Conservation (phyloP, 2,329 filamentous ascomycete species). For the Talaromyces albobiverticillius region DNA sequence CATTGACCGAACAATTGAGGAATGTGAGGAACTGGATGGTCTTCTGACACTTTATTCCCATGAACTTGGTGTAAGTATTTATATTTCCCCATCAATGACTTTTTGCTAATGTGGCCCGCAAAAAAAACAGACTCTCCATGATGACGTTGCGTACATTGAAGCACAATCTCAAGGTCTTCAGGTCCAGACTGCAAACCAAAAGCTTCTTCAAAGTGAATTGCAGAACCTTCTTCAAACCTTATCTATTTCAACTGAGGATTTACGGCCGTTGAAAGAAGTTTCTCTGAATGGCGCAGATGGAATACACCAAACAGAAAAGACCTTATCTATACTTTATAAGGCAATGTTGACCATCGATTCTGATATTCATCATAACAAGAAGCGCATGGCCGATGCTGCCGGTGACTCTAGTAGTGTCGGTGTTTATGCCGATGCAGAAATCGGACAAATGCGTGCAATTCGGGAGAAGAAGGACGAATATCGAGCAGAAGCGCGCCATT, state of each 20-base stretch:
- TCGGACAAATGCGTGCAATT: constrained; percentile 84
- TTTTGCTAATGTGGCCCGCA: constrained; percentile 22
- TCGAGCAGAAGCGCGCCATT: constrained; percentile 68
- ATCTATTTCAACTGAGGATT: constrained; percentile 73
- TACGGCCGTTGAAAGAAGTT: constrained; percentile 70
- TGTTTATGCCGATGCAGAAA: constrained; percentile 69
- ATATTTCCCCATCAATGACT: neutral
- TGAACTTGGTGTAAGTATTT: constrained; percentile 72
- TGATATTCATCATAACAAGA: constrained; percentile 59
- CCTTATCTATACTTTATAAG: constrained; percentile 79
- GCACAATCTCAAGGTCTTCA: constrained; percentile 95
- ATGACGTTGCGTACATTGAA: constrained; percentile 96
- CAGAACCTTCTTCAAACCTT: constrained; percentile 87
- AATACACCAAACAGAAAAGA: constrained; percentile 72
- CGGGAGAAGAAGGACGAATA: constrained; percentile 94
- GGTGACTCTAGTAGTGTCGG: constrained; percentile 39
- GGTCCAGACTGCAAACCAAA: constrained; percentile 95
- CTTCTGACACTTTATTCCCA: constrained; percentile 91
- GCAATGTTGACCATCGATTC: constrained; percentile 94
- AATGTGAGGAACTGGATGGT: constrained; percentile 95
- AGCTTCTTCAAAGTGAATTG: constrained; percentile 84
- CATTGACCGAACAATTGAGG: constrained; percentile 84
- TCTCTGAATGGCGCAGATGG: constrained; percentile 70
- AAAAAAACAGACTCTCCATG: constrained; percentile 70
- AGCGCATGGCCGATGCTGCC: constrained; percentile 46